phyloP scores from a whole-genome alignment of 163 green algal species.

The Chlamydomonas reinhardtii region DNA sequence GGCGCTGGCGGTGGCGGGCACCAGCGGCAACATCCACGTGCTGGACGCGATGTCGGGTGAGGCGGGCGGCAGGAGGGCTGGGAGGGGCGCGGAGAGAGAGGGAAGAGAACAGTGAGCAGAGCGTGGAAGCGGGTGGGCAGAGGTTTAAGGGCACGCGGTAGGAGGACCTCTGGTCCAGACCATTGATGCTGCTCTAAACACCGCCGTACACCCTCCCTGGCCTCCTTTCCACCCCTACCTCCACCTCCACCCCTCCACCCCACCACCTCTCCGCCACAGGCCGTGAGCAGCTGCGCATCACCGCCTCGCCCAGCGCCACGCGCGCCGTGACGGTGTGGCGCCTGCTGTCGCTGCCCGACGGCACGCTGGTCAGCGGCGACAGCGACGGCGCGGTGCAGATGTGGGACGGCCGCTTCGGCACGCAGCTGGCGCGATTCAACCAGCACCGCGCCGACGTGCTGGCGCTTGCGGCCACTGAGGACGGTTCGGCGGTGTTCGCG shows the following conservation, averaged over 20 bases:
- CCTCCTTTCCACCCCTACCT: too few relatives aligned
- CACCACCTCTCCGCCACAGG: slow-evolving; percentile 31
- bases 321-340: slow-evolving; percentile 87
- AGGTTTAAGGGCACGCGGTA: too few relatives aligned
- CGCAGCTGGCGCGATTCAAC: slow-evolving; percentile 75
- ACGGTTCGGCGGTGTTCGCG: slow-evolving; percentile 85
- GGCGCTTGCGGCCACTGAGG: slow-evolving; percentile 78
- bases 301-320: slow-evolving; percentile 59
- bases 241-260: background rate
- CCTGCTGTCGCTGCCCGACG: slow-evolving; percentile 86
- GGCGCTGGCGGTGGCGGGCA: slow-evolving; percentile 76
- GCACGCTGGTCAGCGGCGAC: slow-evolving; percentile 91
- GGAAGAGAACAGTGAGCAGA: too few relatives aligned
- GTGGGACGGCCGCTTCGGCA: slow-evolving; percentile 91
- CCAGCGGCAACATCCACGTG: slow-evolving; percentile 81
- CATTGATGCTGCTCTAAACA: too few relatives aligned
- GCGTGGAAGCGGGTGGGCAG: too few relatives aligned
- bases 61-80: background rate
- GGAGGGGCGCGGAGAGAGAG: background rate
- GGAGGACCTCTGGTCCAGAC: too few relatives aligned
- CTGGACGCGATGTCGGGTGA: slow-evolving; percentile 74
- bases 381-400: slow-evolving; percentile 85
- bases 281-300: slow-evolving; percentile 89
- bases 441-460: slow-evolving; percentile 90
- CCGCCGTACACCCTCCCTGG: too few relatives aligned